These are phyloP conservation scores for Podospora appendiculata DNA, from an alignment of 495 filamentous ascomycete genomes.

Conservation along the genomic window DNA sequence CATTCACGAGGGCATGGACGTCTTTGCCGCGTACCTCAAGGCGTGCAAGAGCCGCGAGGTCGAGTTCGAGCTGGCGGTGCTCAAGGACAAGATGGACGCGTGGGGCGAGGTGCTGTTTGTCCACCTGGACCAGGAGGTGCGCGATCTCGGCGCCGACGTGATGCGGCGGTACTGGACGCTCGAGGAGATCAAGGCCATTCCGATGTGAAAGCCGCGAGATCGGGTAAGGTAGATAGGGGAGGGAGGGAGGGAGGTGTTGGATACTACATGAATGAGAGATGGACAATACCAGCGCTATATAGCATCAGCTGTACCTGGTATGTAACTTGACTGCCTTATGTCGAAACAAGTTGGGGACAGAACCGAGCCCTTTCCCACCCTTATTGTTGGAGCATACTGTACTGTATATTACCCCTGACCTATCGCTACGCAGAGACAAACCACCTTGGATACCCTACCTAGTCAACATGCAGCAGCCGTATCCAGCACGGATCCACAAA, in stretches of 20 bases:
- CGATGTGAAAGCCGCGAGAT: no score
- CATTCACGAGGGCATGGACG: slow-evolving; percentile 77
- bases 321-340: no score
- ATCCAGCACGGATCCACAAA: no score
- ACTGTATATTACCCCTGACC: neutral
- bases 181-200: slow-evolving; percentile 67
- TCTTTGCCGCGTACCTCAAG: slow-evolving; percentile 59
- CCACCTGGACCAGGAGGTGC: slow-evolving; percentile 70
- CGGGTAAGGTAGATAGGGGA: no score
- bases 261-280: no score
- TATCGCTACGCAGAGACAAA: neutral
- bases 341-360: no score
- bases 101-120: slow-evolving; percentile 61
- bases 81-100: slow-evolving; percentile 60
- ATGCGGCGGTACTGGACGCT: slow-evolving; percentile 80
- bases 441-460: neutral
- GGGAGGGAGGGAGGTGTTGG: no score
- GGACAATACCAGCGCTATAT: no score
- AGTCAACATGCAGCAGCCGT: no score
- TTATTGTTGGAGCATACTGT: no score
- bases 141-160: slow-evolving; percentile 66
- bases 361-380: no score
- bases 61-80: slow-evolving; percentile 58
- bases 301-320: no score
- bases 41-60: slow-evolving; percentile 55